Conservation (phyloP, 1,139 yeast genomes). For the Arxiozyma slooffiae region DNA sequence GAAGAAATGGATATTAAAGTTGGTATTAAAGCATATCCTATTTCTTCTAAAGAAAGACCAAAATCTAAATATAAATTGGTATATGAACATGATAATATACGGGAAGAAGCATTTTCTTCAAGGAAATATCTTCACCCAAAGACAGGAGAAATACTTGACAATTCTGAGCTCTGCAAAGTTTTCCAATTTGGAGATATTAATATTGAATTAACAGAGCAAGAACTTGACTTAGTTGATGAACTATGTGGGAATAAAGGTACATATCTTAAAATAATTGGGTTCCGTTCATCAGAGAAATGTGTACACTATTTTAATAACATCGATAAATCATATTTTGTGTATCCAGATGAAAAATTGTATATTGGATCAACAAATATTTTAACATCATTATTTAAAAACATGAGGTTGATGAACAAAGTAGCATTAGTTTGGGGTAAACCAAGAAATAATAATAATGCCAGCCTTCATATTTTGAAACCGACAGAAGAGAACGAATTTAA, state of each 20-base stretch:
- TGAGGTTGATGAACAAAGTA: slow-evolving; percentile 43
- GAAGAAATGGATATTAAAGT: slow-evolving; percentile 41
- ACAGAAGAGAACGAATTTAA: slow-evolving; percentile 28
- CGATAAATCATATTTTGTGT: slow-evolving; percentile 49
- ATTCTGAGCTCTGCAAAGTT: slow-evolving; percentile 32
- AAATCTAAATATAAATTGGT: slow-evolving; percentile 37
- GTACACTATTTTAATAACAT: slow-evolving; percentile 46
- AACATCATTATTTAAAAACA: slow-evolving; percentile 54
- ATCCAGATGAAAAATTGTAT: slow-evolving; percentile 47
- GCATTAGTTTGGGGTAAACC: slow-evolving; percentile 68
- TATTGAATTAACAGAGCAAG: slow-evolving; percentile 33
- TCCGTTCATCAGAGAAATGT: slow-evolving; percentile 37
- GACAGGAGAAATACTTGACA: slow-evolving; percentile 37
- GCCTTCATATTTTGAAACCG: slow-evolving; percentile 53
- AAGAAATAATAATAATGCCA: slow-evolving; percentile 47
- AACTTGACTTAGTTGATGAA: slow-evolving; percentile 14
- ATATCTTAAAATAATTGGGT: slow-evolving; percentile 54
- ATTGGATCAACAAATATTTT: slow-evolving; percentile 60
- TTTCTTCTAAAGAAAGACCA: slow-evolving; percentile 47
- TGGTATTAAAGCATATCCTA: slow-evolving; percentile 61
- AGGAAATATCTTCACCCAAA: slow-evolving; percentile 34
- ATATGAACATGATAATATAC: slow-evolving; percentile 43
- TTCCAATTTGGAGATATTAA: slow-evolving; percentile 40
- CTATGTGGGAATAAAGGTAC: slow-evolving; percentile 22
- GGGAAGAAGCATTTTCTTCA: slow-evolving; percentile 45